Evolutionary conservation across 2,329 filamentous ascomycete genomes (phyloP).

Genomic region (Colletotrichum tropicicola): DNA sequence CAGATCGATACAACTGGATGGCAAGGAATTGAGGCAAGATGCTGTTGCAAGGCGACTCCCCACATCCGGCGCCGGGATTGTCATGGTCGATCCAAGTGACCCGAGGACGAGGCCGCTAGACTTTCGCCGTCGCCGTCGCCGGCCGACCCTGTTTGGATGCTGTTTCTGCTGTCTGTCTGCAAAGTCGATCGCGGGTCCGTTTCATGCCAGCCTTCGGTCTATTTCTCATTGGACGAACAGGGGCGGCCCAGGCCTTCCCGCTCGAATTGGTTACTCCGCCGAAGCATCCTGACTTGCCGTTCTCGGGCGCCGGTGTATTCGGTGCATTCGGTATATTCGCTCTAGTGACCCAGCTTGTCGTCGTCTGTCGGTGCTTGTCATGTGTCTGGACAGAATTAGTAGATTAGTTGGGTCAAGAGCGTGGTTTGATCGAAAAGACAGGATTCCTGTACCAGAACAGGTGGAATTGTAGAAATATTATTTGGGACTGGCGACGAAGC

Average conservation of each 20-base stretch:
- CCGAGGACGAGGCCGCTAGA: not conserved
- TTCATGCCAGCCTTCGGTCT: not conserved
- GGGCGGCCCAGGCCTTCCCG: not conserved
- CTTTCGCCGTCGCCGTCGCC: not conserved
- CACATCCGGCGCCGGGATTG: not conserved
- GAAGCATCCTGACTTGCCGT: not conserved
- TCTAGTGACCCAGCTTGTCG: too few relatives aligned
- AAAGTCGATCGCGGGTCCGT: not conserved
- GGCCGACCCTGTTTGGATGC: not conserved
- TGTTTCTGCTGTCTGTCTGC: not conserved
- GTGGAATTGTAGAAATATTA: conserved; percentile 1
- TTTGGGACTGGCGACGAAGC: not conserved
- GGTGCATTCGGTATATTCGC: not conserved
- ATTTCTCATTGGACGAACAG: not conserved
- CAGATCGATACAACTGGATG: not conserved
- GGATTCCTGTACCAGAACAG: too few relatives aligned
- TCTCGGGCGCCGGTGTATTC: not conserved
- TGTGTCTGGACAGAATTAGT: too few relatives aligned
- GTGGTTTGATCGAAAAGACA: too few relatives aligned
- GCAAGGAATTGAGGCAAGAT: not conserved
- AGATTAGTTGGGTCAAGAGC: too few relatives aligned
- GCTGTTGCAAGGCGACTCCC: not conserved
- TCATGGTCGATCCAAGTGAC: too few relatives aligned
- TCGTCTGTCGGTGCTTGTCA: too few relatives aligned
- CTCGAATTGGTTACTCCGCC: not conserved